A percentile compares a stretch with the other conserved stretches of the same genome.
phyloP scores from a whole-genome alignment of 768 basidiomycete species.

The Amanita inopinata region DNA sequence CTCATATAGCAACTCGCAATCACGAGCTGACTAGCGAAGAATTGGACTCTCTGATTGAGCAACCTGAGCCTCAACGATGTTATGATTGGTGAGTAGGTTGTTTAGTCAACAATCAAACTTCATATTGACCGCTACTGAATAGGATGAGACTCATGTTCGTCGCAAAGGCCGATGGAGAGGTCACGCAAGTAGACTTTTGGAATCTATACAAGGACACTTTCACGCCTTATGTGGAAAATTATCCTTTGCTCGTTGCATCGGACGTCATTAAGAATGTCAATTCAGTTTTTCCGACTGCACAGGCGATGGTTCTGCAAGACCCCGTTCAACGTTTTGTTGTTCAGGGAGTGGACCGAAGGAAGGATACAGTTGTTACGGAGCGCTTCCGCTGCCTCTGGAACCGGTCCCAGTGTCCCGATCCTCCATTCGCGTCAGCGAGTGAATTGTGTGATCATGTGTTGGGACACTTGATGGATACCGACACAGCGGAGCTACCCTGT shows the following conservation, averaged over 20 bases:
- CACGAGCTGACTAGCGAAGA: constrained; percentile 70
- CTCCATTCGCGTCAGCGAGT: constrained; percentile 40
- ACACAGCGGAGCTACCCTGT: constrained; percentile 43
- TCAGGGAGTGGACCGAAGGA: constrained; percentile 68
- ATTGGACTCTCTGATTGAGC: constrained; percentile 42
- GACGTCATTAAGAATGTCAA: constrained; percentile 95
- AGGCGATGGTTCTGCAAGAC: constrained; percentile 77
- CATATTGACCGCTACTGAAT: constrained; percentile 6
- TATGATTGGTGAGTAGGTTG: constrained; percentile 58
- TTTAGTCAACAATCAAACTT: background rate
- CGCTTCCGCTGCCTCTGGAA: constrained; percentile 76
- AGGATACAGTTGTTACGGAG: constrained; percentile 45
- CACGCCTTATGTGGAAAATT: constrained; percentile 42
- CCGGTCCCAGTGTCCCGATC: constrained; percentile 41
- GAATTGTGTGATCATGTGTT: constrained; percentile 69
- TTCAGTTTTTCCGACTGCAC: constrained; percentile 73
- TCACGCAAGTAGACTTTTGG: constrained; percentile 96
- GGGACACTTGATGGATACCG: constrained; percentile 39
- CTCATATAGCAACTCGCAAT: constrained; percentile 35
- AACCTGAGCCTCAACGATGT: constrained; percentile 70
- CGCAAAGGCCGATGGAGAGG: constrained; percentile 61
- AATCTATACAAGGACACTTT: constrained; percentile 85
- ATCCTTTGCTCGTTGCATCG: constrained; percentile 68
- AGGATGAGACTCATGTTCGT: constrained; percentile 94
- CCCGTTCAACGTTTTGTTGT: constrained; percentile 77